Percentiles rank a stretch among this genome's conserved stretches.
phyloP scores from a whole-genome alignment of 2,329 filamentous ascomycete species.

The Neonectria sp. region DNA sequence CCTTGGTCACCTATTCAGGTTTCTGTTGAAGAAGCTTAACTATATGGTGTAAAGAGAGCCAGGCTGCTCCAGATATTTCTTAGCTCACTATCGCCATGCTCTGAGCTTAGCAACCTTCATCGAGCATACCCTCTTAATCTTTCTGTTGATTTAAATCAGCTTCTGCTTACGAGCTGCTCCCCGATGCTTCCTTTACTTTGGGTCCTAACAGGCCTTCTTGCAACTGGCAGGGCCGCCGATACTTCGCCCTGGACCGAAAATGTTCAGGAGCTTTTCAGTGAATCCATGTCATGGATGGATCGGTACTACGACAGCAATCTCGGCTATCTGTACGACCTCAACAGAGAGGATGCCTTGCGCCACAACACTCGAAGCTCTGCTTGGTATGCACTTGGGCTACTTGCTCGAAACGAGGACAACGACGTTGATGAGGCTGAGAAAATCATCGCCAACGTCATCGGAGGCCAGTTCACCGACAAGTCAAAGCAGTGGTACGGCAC shows the following conservation, averaged over 20 bases:
- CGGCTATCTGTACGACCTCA: constrained; percentile 68
- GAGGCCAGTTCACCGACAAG: constrained; percentile 66
- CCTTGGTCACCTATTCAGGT: background rate
- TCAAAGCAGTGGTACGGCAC: constrained; percentile 68
- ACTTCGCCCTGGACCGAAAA: background rate
- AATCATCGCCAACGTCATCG: constrained; percentile 69
- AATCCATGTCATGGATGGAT: constrained; percentile 62
- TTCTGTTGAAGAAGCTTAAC: background rate
- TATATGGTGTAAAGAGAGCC: background rate
- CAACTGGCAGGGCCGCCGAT: background rate
- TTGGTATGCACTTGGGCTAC: constrained; percentile 72
- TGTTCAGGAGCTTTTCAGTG: constrained; percentile 31
- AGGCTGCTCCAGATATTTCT: background rate
- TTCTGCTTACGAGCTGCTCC: background rate
- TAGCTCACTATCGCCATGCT: background rate
- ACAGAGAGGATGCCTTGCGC: constrained; percentile 60
- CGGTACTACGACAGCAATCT: constrained; percentile 65
- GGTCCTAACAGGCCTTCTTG: background rate
- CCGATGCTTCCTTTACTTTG: background rate
- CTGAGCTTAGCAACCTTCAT: background rate
- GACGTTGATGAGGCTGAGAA: constrained; percentile 66
- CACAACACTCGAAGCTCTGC: constrained; percentile 71
- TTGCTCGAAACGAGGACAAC: constrained; percentile 66
- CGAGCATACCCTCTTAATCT: background rate
- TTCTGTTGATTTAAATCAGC: background rate